Conservation (phyloP, 2,329 filamentous ascomycete genomes). For the Penicillium frequentans region DNA sequence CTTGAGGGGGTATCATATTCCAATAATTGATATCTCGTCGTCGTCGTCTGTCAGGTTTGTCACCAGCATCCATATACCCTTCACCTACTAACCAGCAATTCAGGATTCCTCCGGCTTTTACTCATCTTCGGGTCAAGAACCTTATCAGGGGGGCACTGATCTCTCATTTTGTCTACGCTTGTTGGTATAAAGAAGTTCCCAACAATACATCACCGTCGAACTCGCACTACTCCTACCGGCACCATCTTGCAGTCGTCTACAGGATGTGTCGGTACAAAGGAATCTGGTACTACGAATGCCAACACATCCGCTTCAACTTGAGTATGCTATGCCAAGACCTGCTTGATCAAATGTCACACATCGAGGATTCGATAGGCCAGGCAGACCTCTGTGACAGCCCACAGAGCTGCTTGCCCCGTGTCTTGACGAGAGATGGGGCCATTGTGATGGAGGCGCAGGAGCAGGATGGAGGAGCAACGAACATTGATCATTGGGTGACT, state of each 20-base stretch:
- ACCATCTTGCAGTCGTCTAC: background rate
- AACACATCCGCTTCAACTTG: constrained; percentile 24
- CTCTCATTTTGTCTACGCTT: too few relatives aligned
- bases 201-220: too few relatives aligned
- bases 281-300: constrained; percentile 24
- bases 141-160: too few relatives aligned
- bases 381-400: background rate
- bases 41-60: too few relatives aligned
- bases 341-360: constrained; percentile 27
- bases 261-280: constrained; percentile 32
- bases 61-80: too few relatives aligned
- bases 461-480: constrained; percentile 1
- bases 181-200: too few relatives aligned
- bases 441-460: background rate
- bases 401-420: constrained; percentile 10
- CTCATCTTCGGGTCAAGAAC: too few relatives aligned
- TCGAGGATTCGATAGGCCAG: constrained; percentile 29
- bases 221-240: too few relatives aligned
- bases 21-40: too few relatives aligned
- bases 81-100: too few relatives aligned
- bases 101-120: too few relatives aligned
- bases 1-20: too few relatives aligned
- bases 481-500: constrained; percentile 12
- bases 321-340: constrained; percentile 24
- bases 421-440: background rate